Evolutionary conservation across 163 green algal genomes (phyloP), one percentile per base, ranked within the genome.

Genomic region (Volvox carteri): DNA sequence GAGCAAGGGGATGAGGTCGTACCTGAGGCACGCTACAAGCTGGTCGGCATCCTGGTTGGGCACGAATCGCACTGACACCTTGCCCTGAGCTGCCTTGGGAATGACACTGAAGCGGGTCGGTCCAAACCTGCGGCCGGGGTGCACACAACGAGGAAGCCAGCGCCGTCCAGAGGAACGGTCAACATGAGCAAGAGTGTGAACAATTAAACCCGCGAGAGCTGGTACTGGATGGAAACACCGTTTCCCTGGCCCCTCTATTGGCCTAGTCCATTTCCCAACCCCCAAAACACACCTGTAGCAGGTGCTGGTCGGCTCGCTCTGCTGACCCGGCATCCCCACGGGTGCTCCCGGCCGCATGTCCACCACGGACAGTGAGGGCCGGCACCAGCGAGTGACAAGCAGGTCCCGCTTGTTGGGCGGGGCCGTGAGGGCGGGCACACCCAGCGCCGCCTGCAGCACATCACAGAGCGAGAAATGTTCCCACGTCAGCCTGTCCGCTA

Each of bases 31-130:
- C 14, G 88, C 56, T 21, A 98, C 92, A 18, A 98, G 92, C 21
- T 88, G n/a, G 21, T 93, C 81, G 0, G 95, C 74, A 86, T 96
- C 86, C 94, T 99, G 97, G 58, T 97, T 91, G 16, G 97, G 97
- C 86, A 99, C 97, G 91, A 98, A 99, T 44, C 97, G 95, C 14
- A 99, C 93, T 79, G 87, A 94, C 70, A 96, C 85, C 90, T 99
- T 96, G 78, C 94, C 97, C 12, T 97, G 93, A 14, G 92, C 93
- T 12, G 92, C 94, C 90, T 95, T 93, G 11, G 97, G 97, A 81
- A 99, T 98, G 70, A 99, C 97, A 30, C 93, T 97, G 93, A 98
- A 99, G 72, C 96, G 94, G 3, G 96, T 98, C 30, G 96, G 97
- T 48, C 98, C 97, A 90, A 99, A 98, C 58, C 92, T 90, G 86